These are phyloP conservation scores for Moricandia moricandioides DNA, from an alignment of 345 rosid species.

Conservation along the genomic window DNA sequence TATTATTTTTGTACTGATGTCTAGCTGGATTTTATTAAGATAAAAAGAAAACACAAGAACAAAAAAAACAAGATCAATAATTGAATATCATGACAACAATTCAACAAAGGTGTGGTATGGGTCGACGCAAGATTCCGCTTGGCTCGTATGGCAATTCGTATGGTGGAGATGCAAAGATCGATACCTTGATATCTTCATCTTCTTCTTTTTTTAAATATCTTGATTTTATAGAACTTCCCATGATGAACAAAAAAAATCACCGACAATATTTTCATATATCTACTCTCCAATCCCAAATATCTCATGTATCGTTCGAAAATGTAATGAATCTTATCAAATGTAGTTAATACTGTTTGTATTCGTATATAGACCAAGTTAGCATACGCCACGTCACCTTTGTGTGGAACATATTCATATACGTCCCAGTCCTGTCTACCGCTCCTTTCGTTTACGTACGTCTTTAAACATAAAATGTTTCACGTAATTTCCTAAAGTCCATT, in stretches of 20 bases:
- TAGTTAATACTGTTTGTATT: background rate
- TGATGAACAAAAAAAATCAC: background rate
- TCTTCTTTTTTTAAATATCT: background rate
- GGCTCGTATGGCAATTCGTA: conserved; percentile 6
- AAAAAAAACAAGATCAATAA: background rate
- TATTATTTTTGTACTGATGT: background rate
- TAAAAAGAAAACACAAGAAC: background rate
- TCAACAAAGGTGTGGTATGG: background rate
- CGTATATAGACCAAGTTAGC: background rate
- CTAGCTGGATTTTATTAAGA: background rate
- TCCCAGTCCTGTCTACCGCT: background rate
- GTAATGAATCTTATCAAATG: background rate
- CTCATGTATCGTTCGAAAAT: background rate
- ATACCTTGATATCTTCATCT: background rate
- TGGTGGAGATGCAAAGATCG: background rate
- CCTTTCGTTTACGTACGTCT: background rate
- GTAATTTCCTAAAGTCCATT: background rate
- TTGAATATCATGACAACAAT: background rate
- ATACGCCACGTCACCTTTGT: background rate
- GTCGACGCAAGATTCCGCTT: background rate
- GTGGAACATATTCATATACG: background rate
- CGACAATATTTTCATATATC: background rate
- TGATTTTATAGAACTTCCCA: background rate
- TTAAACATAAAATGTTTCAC: background rate
- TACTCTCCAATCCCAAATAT: background rate